Base-by-base conservation (phyloP, 148 eudicot genomes). In the Rhododendron ferrugineum region DNA sequence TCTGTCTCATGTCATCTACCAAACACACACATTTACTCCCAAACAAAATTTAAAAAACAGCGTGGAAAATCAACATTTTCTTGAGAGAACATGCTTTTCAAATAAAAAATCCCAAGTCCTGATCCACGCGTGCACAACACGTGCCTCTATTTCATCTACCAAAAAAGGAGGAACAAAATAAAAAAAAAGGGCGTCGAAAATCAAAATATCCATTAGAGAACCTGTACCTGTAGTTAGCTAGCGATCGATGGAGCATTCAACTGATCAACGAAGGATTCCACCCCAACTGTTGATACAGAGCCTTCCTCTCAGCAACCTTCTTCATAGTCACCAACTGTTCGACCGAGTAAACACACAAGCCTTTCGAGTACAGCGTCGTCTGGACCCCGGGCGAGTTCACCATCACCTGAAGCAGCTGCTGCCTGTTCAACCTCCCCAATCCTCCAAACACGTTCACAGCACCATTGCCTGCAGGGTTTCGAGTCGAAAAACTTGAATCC, bases 311-410 rank as follows among this genome's bases (percentile, higher is more conserved):
- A 7, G 88, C 88, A 44, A 84, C 58, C 58, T 81, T 82, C 83
- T 84, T 87, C 56, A 91, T 46, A 9, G 23, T 85, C 81, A 79
- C 56, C 82, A 92, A 50, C 90, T 93, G 96, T 56, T 93, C 96
- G 3, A 72, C n/a, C 3, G 92, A 87, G 83, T 88, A 91, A 15
- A 93, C 84, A 42, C 96, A 93, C 83, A 88, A 85, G 5, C 92
- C 94, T 6, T 81, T 52, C 30, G 94, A 82, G 64, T 40, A 88
- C 42, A 93, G 86, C 30, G 49, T 34, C 52, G 86, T 44, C 87
- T 93, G 96, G 1, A 84, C 92, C 81, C 68, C 90, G 28, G 89
- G 86, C 23, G 96, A 93, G 89, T 89, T 91, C 50, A 92, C 80
- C 86, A 91, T 70, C n/a, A 91, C 90, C 87, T 92, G 82, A 32